Percentiles rank a stretch among this genome's conserved stretches.
phyloP scores from a whole-genome alignment of 2,329 filamentous ascomycete genomes.

The Ophiosphaerella narmari region DNA sequence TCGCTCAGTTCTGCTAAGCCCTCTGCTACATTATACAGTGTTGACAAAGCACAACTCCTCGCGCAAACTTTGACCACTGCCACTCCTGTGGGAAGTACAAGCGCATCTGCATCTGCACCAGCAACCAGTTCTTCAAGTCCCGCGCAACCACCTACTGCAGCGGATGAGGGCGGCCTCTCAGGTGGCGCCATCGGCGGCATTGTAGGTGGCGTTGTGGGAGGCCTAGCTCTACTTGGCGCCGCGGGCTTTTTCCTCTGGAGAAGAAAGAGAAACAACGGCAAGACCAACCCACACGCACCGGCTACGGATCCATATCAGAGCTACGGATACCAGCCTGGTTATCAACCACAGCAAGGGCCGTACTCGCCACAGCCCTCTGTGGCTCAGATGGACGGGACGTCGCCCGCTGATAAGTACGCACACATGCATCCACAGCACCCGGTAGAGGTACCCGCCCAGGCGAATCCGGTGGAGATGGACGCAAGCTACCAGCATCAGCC shows the following conservation, averaged over 20 bases:
- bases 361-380: slow-evolving; percentile 1
- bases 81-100: not conserved
- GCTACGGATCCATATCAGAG: slow-evolving; percentile 2
- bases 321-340: slow-evolving; percentile 1
- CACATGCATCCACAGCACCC: not conserved
- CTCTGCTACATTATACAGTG: slow-evolving; percentile 11
- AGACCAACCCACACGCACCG: not conserved
- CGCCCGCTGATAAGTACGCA: slow-evolving; percentile 3
- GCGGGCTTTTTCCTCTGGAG: slow-evolving; percentile 17
- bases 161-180: slow-evolving; percentile 5
- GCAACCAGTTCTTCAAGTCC: not conserved
- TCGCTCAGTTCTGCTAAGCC: slow-evolving; percentile 21
- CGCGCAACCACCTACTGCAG: not conserved
- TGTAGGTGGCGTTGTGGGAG: slow-evolving; percentile 21
- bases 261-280: not conserved
- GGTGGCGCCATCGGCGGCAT: slow-evolving; percentile 28
- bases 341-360: not conserved
- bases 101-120: not conserved
- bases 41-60: slow-evolving; percentile 11
- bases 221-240: slow-evolving; percentile 19
- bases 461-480: slow-evolving; percentile 1
- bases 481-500: not conserved
- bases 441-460: not conserved
- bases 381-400: not conserved
- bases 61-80: slow-evolving; percentile 1